Conservation (phyloP, 331 rosid species). For the Rhamnella rubrinervis region DNA sequence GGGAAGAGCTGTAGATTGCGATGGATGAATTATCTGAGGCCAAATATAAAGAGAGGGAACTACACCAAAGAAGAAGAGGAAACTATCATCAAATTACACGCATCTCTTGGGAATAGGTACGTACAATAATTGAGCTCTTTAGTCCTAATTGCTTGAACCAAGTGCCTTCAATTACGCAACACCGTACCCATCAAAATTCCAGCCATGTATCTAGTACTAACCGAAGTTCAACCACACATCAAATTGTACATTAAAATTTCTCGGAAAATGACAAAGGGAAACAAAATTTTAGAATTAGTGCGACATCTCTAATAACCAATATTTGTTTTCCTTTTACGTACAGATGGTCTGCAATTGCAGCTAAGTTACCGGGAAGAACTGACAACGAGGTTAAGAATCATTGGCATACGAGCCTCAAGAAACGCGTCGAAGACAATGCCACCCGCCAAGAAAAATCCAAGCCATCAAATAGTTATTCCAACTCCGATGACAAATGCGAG, state of each 20-base stretch:
- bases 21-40: slow-evolving; percentile 68
- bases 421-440: slow-evolving; percentile 7
- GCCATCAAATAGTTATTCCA: neutral
- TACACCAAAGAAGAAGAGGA: slow-evolving; percentile 63
- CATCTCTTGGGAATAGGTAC: slow-evolving; percentile 55
- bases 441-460: neutral
- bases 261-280: too few relatives aligned
- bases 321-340: neutral
- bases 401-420: slow-evolving; percentile 71
- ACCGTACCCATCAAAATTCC: too few relatives aligned
- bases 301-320: too few relatives aligned
- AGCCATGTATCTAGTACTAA: neutral
- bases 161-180: too few relatives aligned
- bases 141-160: too few relatives aligned
- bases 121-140: too few relatives aligned
- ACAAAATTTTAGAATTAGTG: too few relatives aligned
- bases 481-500: neutral
- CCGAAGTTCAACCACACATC: neutral
- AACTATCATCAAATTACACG: slow-evolving; percentile 38
- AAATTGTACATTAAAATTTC: neutral
- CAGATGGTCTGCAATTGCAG: slow-evolving; percentile 73
- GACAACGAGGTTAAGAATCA: slow-evolving; percentile 70
- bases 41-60: slow-evolving; percentile 62
- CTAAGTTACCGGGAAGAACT: slow-evolving; percentile 57
- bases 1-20: slow-evolving; percentile 74